A percentile compares a stretch with the other conserved stretches of the same genome.
Conservation (phyloP, 768 basidiomycete species). For the Goffeauzyma gilvescens region DNA sequence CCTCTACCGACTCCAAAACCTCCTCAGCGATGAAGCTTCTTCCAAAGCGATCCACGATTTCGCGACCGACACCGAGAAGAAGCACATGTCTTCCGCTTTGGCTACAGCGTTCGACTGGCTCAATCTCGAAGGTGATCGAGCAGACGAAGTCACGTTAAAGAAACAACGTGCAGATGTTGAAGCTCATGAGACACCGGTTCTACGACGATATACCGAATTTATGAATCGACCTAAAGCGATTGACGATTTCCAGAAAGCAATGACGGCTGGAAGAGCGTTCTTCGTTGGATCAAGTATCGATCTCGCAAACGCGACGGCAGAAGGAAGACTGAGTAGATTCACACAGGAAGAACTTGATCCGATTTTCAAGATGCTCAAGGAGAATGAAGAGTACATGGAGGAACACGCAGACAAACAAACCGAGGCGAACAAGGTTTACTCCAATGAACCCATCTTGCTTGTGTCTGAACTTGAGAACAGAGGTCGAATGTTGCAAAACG, state of each 20-base stretch:
- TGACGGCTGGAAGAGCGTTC: conserved; percentile 43
- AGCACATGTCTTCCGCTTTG: conserved; percentile 45
- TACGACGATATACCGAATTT: conserved; percentile 74
- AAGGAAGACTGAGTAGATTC: conserved; percentile 55
- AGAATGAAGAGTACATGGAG: conserved; percentile 67
- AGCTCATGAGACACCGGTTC: conserved; percentile 57
- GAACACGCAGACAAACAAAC: conserved; percentile 39
- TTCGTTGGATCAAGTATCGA: conserved; percentile 58
- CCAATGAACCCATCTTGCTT: conserved; percentile 4
- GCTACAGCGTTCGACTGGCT: conserved; percentile 68
- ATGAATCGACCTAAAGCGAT: conserved; percentile 65
- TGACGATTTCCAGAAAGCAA: conserved; percentile 67
- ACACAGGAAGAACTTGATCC: conserved; percentile 65
- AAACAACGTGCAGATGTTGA: conserved; percentile 63
- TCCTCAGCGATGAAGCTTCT: conserved; percentile 46
- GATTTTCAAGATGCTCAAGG: conserved; percentile 56
- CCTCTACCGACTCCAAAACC: conserved; percentile 72
- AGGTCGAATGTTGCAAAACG: conserved; percentile 6
- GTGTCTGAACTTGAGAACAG: conserved; percentile 3
- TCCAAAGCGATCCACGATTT: conserved; percentile 68
- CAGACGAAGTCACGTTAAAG: conserved; percentile 54
- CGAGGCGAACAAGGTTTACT: neutral
- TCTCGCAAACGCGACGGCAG: conserved; percentile 45
- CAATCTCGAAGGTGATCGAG: conserved; percentile 60
- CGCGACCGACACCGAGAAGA: conserved; percentile 54